Evolutionary conservation across 139 green algal species (phyloP), one percentile per base, ranked within the genome.

Genomic region (Zygnema cylindricum): DNA sequence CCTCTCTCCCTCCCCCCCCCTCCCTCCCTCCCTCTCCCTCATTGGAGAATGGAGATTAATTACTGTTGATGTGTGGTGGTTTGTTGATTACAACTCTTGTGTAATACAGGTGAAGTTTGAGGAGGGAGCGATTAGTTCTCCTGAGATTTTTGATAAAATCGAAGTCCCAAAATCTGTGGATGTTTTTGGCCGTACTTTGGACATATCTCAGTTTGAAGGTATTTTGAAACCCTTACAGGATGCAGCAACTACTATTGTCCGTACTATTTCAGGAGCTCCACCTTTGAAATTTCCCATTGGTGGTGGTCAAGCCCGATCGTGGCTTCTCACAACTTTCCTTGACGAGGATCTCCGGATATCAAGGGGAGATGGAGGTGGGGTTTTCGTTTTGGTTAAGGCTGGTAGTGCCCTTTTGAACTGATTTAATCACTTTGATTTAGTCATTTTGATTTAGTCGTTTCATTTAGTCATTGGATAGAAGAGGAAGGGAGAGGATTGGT

Each of bases 211-310:
- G 23, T 7, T 81, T 35, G 32, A 85, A 0, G 35, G 33, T 3
- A 32, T 88, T 0, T 39, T 92, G 32, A 89, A 88, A 35, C 87
- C 85, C 11, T 11, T 92, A 23, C 49, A 88, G 43, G 39, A 91
- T 21, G 85, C 85, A 2, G 85, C 86, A 1, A 16, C 43, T 35
- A 21, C 32, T n/a, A 49, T 81, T 32, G 85, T 57, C 39, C 92
- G 63, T 94, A 93, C 43, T 81, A 83, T 22, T 91, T 98, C 76
- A 77, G 89, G 43, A 96, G 95, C 0, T 94, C 96, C 2, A 77
- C 42, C 93, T 1, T 55, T 91, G 11, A 69, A 73, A 36, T 49
- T 91, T 75, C 63, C 36, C 1, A 43, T 81, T 43, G 11, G 36
- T 33, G 36, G 49, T 21, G 33, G 32, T 40, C 1, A 69, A 0